Evolutionary conservation across 768 basidiomycete species (phyloP).

Genomic region (Trametes coccinea): DNA sequence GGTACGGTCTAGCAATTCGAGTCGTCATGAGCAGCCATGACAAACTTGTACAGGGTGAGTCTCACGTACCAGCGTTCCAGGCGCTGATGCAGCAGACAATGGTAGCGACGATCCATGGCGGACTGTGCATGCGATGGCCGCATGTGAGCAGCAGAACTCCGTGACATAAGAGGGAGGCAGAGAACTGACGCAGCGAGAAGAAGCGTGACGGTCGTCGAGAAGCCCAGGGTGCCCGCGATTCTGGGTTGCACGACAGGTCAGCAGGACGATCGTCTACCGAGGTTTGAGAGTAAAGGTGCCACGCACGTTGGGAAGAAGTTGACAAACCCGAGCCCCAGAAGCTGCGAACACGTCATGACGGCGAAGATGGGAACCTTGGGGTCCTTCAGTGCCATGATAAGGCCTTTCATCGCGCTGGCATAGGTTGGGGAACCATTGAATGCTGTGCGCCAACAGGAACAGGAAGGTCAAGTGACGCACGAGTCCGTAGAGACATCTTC

Average conservation of each 20-base stretch:
- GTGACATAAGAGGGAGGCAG: not conserved
- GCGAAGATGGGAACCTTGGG: constrained; percentile 55
- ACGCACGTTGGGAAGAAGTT: constrained; percentile 59
- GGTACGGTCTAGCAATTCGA: constrained; percentile 43
- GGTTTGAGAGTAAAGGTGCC: not conserved
- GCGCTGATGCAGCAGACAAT: constrained; percentile 52
- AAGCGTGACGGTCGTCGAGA: constrained; percentile 57
- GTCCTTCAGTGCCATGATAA: constrained; percentile 58
- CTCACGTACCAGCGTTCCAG: constrained; percentile 49
- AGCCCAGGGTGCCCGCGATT: constrained; percentile 57
- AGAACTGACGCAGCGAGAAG: constrained; percentile 58
- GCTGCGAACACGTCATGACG: constrained; percentile 49
- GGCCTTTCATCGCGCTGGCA: constrained; percentile 48
- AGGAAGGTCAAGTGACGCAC: constrained; percentile 38
- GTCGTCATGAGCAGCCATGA: not conserved
- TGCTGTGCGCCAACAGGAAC: not conserved
- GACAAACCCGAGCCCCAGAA: constrained; percentile 58
- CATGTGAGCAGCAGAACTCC: not conserved
- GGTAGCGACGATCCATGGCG: constrained; percentile 62
- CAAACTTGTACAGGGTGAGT: not conserved
- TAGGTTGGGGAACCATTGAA: not conserved
- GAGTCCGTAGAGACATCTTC: constrained; percentile 57
- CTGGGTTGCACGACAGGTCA: not conserved
- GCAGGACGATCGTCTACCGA: not conserved
- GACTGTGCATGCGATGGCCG: constrained; percentile 36